Conservation (phyloP, 805 yeast species). For the Yamadazyma ubonensis region DNA sequence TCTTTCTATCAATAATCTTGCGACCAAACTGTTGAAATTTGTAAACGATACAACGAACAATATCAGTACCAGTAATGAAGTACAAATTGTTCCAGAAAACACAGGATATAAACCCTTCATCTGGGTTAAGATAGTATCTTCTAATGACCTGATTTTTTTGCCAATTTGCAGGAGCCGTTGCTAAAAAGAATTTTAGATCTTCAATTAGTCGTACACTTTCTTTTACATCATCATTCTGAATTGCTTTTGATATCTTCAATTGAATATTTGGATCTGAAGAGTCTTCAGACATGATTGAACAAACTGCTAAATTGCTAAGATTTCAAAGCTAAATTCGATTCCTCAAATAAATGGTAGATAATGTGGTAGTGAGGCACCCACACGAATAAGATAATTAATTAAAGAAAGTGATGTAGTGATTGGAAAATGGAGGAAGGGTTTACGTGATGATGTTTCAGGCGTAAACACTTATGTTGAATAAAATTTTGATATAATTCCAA, state of each 20-base stretch:
- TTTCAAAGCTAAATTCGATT: too few species aligned
- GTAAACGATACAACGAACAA: conserved; percentile 86
- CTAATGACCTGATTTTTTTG: conserved; percentile 83
- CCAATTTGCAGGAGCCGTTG: conserved; percentile 96
- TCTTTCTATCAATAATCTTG: conserved; percentile 77
- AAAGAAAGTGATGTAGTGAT: not conserved
- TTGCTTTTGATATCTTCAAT: conserved; percentile 6
- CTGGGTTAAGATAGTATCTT: conserved; percentile 79
- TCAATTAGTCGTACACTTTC: conserved; percentile 65
- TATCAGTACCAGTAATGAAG: conserved; percentile 94
- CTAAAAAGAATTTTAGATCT: conserved; percentile 79
- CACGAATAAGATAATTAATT: not conserved
- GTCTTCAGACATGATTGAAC: conserved; percentile 5
- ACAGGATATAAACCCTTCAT: conserved; percentile 90
- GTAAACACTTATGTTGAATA: conserved; percentile 1
- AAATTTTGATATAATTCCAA: not conserved
- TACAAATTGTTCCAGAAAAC: conserved; percentile 88
- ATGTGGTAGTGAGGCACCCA: not conserved
- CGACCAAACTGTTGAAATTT: conserved; percentile 90
- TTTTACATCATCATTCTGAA: conserved; percentile 15
- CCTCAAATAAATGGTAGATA: too few species aligned
- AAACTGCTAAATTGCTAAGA: too few species aligned
- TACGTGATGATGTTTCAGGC: not conserved
- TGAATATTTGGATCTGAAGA: conserved; percentile 6
- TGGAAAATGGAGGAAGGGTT: not conserved